Evolutionary conservation across 2,329 filamentous ascomycete genomes (phyloP).

Genomic region (Cytospora piceae): DNA sequence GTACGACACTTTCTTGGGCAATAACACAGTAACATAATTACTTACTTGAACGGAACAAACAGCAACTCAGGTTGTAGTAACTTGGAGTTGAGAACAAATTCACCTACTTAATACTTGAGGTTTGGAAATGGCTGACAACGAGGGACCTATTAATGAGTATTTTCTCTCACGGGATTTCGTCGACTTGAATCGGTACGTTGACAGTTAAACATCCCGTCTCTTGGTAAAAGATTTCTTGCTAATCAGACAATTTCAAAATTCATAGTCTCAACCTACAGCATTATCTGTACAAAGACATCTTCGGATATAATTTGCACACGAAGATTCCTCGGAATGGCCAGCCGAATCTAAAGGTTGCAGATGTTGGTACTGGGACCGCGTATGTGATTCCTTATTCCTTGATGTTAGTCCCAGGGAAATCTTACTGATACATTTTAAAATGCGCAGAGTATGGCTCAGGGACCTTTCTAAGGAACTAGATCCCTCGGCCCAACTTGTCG

Average conservation of each 20-base stretch:
- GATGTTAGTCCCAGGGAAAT: background rate
- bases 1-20: too few species aligned
- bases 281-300: slow-evolving; percentile 16
- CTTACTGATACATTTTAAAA: background rate
- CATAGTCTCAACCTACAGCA: slow-evolving; percentile 2
- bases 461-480: slow-evolving; percentile 15
- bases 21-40: too few species aligned
- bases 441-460: background rate
- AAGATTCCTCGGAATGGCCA: slow-evolving; percentile 27
- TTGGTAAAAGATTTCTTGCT: background rate
- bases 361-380: slow-evolving; percentile 37
- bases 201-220: background rate
- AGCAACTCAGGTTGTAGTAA: too few species aligned
- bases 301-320: slow-evolving; percentile 34
- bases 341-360: slow-evolving; percentile 31
- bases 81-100: too few species aligned
- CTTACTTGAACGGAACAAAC: too few species aligned
- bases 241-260: background rate
- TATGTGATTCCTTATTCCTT: slow-evolving; percentile 18
- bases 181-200: background rate
- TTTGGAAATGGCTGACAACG: background rate
- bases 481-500: slow-evolving; percentile 30
- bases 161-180: slow-evolving; percentile 1
- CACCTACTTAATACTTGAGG: background rate
- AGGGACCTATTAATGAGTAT: background rate